These are phyloP conservation scores for Fragilaria crotonensis DNA, from an alignment of 108 stramenopile genomes.

Conservation along the genomic window DNA sequence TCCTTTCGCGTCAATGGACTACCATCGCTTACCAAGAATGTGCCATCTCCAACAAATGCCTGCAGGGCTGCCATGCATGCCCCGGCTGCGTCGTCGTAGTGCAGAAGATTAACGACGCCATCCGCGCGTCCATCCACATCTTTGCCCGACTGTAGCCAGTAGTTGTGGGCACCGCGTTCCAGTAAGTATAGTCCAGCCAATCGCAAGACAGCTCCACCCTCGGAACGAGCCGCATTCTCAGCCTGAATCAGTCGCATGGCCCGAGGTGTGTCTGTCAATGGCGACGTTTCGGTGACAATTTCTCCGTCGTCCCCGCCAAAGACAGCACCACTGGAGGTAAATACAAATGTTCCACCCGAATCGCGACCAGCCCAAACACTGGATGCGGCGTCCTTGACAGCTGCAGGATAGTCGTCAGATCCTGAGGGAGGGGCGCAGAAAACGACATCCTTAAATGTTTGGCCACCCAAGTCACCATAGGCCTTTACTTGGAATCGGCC, in stretches of 20 bases:
- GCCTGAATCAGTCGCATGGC: slow-evolving; percentile 51
- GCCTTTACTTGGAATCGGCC: slow-evolving; percentile 39
- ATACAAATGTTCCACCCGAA: slow-evolving; percentile 61
- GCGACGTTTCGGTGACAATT: slow-evolving; percentile 50
- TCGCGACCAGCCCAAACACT: slow-evolving; percentile 41
- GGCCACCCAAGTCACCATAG: slow-evolving; percentile 25
- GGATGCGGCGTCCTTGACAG: slow-evolving; percentile 38
- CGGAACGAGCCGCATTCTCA: slow-evolving; percentile 37
- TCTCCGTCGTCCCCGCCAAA: slow-evolving; percentile 29
- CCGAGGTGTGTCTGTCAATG: slow-evolving; percentile 50
- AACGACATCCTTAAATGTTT: slow-evolving; percentile 65
- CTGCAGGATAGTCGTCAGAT: slow-evolving; percentile 73
- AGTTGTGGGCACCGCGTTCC: slow-evolving; percentile 81
- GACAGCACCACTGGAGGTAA: slow-evolving; percentile 59
- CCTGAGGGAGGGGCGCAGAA: slow-evolving; percentile 89
- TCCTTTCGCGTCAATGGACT: slow-evolving; percentile 62
- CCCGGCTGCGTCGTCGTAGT: slow-evolving; percentile 85
- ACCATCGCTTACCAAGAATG: slow-evolving; percentile 80
- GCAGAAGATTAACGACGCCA: slow-evolving; percentile 79
- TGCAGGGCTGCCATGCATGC: slow-evolving; percentile 59
- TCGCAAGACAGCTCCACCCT: slow-evolving; percentile 59
- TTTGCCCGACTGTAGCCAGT: slow-evolving; percentile 61
- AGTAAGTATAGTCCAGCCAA: slow-evolving; percentile 75
- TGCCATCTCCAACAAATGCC: slow-evolving; percentile 29
- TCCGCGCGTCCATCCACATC: slow-evolving; percentile 61